phyloP scores from a whole-genome alignment of 805 yeast species.

The Schizosaccharomyces lindneri region DNA sequence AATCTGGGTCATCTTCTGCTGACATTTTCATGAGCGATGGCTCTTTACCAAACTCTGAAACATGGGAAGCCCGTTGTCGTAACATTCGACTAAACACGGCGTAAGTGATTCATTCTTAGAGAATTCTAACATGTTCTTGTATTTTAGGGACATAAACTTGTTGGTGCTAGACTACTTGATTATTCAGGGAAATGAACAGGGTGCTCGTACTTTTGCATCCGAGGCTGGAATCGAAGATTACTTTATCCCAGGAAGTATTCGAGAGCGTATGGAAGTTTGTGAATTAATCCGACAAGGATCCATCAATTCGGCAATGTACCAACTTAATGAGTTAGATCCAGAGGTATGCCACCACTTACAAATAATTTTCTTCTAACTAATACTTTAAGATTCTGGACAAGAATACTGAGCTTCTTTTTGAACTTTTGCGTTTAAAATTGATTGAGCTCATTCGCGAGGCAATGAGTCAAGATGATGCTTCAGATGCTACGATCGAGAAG shows the following conservation, averaged over 20 bases:
- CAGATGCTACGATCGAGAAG: constrained; percentile 5
- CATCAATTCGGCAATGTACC: constrained; percentile 31
- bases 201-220: constrained; percentile 35
- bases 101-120: background rate
- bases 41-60: background rate
- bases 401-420: constrained; percentile 42
- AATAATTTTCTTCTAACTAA: constrained; percentile 8
- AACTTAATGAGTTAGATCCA: constrained; percentile 36
- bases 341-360: constrained; percentile 13
- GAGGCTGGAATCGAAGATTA: constrained; percentile 19
- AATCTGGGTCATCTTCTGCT: background rate
- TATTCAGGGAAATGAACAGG: constrained; percentile 50
- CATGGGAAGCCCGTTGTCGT: background rate
- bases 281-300: constrained; percentile 31
- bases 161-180: constrained; percentile 50
- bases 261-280: constrained; percentile 29
- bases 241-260: constrained; percentile 26
- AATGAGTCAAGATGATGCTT: constrained; percentile 5
- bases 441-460: constrained; percentile 58
- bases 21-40: background rate
- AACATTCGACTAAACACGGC: background rate
- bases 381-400: constrained; percentile 26
- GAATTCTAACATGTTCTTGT: background rate
- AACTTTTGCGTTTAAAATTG: constrained; percentile 42
- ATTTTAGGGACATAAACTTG: constrained; percentile 17